These are phyloP conservation scores for Saccharomycopsis phalli DNA, from an alignment of 1,139 yeast species.

Conservation along the genomic window DNA sequence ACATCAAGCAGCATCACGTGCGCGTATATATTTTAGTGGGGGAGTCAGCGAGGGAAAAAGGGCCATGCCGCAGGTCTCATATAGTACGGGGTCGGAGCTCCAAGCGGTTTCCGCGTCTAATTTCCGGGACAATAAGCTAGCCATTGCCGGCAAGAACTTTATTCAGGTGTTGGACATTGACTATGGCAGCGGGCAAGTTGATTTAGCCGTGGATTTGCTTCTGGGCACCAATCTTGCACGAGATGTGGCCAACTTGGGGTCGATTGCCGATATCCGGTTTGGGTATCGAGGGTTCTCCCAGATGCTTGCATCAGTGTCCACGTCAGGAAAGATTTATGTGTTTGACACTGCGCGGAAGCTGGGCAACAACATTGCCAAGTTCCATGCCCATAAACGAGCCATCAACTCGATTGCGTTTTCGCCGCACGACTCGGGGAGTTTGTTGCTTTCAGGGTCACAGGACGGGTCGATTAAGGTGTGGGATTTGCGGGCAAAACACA, in stretches of 20 bases:
- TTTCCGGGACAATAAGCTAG: slow-evolving; percentile 24
- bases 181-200: slow-evolving; percentile 28
- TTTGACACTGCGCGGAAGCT: slow-evolving; percentile 33
- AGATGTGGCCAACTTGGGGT: slow-evolving; percentile 38
- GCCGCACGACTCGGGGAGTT: slow-evolving; percentile 41
- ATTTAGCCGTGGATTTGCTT: slow-evolving; percentile 29
- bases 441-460: slow-evolving; percentile 76
- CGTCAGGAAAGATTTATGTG: slow-evolving; percentile 42
- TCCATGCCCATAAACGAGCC: slow-evolving; percentile 70
- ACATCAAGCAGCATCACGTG: no score
- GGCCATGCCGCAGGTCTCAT: not conserved
- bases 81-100: slow-evolving; percentile 9
- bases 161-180: slow-evolving; percentile 41
- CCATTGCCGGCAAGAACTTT: slow-evolving; percentile 52
- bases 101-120: slow-evolving; percentile 17
- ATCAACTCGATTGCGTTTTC: slow-evolving; percentile 73
- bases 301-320: slow-evolving; percentile 40
- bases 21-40: no score
- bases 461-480: slow-evolving; percentile 85
- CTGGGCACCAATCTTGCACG: slow-evolving; percentile 25
- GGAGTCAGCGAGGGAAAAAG: not conserved
- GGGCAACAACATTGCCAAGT: slow-evolving; percentile 35
- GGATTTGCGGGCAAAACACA: slow-evolving; percentile 60
- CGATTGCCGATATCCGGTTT: slow-evolving; percentile 38
- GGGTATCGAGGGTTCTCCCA: slow-evolving; percentile 37